phyloP scores from a whole-genome alignment of 169 alveolate species.

The Cryptosporidium tyzzeri region DNA sequence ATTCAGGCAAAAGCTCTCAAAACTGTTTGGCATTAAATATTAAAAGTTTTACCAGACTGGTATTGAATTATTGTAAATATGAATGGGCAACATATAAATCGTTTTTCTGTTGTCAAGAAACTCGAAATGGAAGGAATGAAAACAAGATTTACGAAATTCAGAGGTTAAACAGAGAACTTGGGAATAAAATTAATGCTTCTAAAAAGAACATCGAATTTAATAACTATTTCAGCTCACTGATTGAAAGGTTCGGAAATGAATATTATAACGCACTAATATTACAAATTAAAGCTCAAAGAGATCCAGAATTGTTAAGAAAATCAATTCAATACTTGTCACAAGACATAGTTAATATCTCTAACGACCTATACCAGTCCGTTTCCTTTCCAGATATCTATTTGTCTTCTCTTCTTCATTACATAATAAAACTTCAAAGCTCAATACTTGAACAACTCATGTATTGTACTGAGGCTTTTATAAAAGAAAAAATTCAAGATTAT shows the following conservation, averaged over 20 bases:
- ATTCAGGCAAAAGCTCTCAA: background rate
- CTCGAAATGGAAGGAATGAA: background rate
- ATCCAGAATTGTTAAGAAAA: constrained; percentile 54
- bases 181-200: background rate
- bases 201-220: background rate
- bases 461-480: constrained; percentile 6
- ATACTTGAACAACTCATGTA: constrained; percentile 23
- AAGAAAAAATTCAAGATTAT: constrained; percentile 52
- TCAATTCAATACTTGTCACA: constrained; percentile 57
- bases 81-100: constrained; percentile 63
- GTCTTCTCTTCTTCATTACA: constrained; percentile 48
- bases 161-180: constrained; percentile 6
- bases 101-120: constrained; percentile 27
- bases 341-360: constrained; percentile 29
- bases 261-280: constrained; percentile 1
- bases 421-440: constrained; percentile 44
- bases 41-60: constrained; percentile 43
- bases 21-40: constrained; percentile 20
- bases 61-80: constrained; percentile 49
- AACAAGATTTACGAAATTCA: background rate
- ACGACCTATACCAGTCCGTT: constrained; percentile 27
- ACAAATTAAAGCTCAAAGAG: constrained; percentile 3
- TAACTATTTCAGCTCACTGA: constrained; percentile 15
- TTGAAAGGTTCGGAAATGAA: constrained; percentile 55
- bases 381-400: constrained; percentile 55